A percentile compares a stretch with the other conserved stretches of the same genome.
Conservation (phyloP, 1,284 basidiomycete genomes). For the Leccinum fallax region DNA sequence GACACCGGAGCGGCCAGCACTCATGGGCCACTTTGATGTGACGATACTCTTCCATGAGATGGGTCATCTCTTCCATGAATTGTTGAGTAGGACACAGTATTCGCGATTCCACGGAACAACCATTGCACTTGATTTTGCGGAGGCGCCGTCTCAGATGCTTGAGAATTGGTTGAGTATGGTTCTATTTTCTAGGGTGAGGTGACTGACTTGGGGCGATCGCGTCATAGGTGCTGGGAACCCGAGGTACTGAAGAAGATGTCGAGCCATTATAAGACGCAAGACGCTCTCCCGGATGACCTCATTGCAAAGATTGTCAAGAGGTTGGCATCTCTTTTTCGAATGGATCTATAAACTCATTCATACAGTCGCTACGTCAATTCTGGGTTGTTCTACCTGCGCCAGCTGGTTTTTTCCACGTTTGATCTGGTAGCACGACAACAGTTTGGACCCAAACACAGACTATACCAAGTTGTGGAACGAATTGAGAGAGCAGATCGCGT, state of each 20-base stretch:
- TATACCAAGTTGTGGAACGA: slow-evolving; percentile 79
- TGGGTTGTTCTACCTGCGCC: slow-evolving; percentile 75
- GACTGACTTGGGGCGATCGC: neutral
- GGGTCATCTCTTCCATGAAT: slow-evolving; percentile 86
- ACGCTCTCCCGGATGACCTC: slow-evolving; percentile 64
- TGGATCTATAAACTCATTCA: neutral
- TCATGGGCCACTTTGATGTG: slow-evolving; percentile 82
- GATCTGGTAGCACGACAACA: slow-evolving; percentile 76
- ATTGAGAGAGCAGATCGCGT: slow-evolving; percentile 64
- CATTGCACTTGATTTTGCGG: slow-evolving; percentile 83
- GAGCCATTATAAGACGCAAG: slow-evolving; percentile 74
- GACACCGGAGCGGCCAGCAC: slow-evolving; percentile 75
- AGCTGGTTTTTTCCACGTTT: slow-evolving; percentile 82
- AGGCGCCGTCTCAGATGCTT: slow-evolving; percentile 88
- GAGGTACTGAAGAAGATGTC: slow-evolving; percentile 69
- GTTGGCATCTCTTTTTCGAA: slow-evolving; percentile 36
- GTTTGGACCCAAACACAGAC: slow-evolving; percentile 49
- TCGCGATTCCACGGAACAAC: slow-evolving; percentile 79
- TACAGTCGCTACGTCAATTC: slow-evolving; percentile 77
- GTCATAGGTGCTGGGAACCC: slow-evolving; percentile 73
- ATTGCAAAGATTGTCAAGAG: slow-evolving; percentile 81
- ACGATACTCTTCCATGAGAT: slow-evolving; percentile 84
- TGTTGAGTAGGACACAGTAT: slow-evolving; percentile 73
- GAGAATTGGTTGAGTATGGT: slow-evolving; percentile 72
- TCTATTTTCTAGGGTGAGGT: neutral